These are phyloP conservation scores for Isatis lusitanica DNA, from an alignment of 441 rosid species.

Conservation along the genomic window DNA sequence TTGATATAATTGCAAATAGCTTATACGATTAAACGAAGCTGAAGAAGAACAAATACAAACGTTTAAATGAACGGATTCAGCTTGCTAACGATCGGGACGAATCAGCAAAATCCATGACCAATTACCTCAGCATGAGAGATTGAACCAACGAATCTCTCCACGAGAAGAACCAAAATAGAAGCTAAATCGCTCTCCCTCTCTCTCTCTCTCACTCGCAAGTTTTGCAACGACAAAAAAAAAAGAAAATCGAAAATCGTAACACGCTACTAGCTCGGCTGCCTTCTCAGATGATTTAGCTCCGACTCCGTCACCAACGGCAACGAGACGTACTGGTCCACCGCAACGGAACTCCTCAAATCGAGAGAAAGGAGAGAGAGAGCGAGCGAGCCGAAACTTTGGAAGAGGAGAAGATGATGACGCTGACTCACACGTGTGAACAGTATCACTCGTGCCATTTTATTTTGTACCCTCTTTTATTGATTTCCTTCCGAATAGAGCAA, in stretches of 20 bases:
- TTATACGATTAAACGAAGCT: not conserved
- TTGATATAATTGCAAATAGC: not conserved
- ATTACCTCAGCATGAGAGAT: slow-evolving; percentile 36
- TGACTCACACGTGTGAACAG: slow-evolving; percentile 28
- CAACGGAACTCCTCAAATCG: slow-evolving; percentile 30
- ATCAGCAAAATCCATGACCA: not conserved
- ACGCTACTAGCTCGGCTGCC: not conserved
- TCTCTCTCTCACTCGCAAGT: not conserved
- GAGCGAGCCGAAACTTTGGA: slow-evolving; percentile 31
- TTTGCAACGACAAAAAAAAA: too few species aligned
- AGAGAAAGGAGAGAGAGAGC: slow-evolving; percentile 17
- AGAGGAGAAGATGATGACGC: slow-evolving; percentile 38
- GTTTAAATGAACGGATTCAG: not conserved
- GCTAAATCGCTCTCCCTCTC: slow-evolving; percentile 5
- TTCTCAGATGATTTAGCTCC: not conserved
- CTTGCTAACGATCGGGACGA: not conserved
- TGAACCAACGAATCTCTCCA: slow-evolving; percentile 1
- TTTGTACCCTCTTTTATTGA: not conserved
- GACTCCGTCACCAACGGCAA: slow-evolving; percentile 8
- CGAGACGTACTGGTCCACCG: slow-evolving; percentile 20
- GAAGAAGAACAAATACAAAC: slow-evolving; percentile 3
- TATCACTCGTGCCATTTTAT: slow-evolving; percentile 11
- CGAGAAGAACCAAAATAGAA: not conserved
- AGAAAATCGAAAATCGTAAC: slow-evolving; percentile 6
- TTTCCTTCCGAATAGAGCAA: slow-evolving; percentile 4